These are phyloP conservation scores for Blastobotrys parvus DNA, from an alignment of 805 yeast species.

Conservation along the genomic window DNA sequence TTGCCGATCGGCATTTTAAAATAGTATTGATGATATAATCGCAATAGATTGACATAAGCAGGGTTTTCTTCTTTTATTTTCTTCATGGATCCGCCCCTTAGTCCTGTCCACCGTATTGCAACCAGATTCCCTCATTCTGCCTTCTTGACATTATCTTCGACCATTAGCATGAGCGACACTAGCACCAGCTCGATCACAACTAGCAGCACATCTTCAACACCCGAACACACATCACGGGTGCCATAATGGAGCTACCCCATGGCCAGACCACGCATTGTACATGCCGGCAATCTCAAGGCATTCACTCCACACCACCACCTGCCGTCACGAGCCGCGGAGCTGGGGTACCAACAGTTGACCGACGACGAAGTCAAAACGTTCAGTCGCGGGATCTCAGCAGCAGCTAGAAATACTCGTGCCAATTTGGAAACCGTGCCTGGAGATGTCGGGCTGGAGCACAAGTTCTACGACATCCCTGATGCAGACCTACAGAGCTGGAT, in stretches of 20 bases:
- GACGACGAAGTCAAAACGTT: not conserved
- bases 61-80: no score
- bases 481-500: not conserved
- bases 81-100: no score
- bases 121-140: no score
- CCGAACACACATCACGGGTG: not conserved
- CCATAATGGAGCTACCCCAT: not conserved
- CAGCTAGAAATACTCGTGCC: not conserved
- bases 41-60: no score
- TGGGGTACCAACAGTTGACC: not conserved
- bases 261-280: not conserved
- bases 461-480: not conserved
- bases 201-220: not conserved
- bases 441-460: not conserved
- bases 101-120: no score
- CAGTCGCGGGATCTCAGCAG: not conserved
- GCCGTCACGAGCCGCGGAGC: not conserved
- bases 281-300: not conserved
- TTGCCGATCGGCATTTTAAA: no score
- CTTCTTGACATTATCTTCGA: no score
- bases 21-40: no score
- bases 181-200: not conserved
- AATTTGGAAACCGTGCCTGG: not conserved
- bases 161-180: no score
- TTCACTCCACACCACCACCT: not conserved